Evolutionary conservation across 139 green algal genomes (phyloP).

Genomic region (Gonium pectorale): DNA sequence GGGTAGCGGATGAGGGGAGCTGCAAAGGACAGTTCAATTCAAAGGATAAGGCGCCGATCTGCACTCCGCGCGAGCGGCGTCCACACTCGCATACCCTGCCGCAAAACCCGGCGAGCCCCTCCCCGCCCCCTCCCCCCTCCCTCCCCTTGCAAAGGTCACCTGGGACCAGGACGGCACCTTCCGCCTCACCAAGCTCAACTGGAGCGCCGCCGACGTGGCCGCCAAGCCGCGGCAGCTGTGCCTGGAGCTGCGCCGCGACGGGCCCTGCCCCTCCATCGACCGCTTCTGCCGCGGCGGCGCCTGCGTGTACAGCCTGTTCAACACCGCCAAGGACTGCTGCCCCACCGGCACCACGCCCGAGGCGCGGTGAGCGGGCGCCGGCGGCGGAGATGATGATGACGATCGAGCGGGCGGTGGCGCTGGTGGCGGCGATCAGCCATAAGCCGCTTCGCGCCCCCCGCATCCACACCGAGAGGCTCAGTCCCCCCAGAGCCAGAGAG

Average conservation of each 20-base stretch:
- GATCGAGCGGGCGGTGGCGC: no score
- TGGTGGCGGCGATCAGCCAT: no score
- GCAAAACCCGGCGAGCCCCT: no score
- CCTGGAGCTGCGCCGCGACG: conserved; percentile 20
- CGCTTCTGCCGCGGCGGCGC: conserved; percentile 18
- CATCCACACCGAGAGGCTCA: no score
- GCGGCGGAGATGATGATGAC: no score
- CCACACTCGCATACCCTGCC: no score
- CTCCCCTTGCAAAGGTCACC: neutral
- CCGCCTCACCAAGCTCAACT: conserved; percentile 44
- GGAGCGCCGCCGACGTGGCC: neutral
- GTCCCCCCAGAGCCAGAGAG: no score
- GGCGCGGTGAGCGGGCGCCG: neutral
- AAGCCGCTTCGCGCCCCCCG: no score
- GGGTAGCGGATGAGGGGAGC: no score
- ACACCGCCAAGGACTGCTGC: neutral
- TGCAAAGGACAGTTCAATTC: no score
- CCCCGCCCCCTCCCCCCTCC: neutral
- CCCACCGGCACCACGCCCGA: conserved; percentile 8
- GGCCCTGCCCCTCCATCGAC: conserved; percentile 26
- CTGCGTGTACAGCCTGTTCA: conserved; percentile 17
- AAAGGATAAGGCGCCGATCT: no score
- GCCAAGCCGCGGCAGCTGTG: conserved; percentile 25
- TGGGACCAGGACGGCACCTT: conserved; percentile 41
- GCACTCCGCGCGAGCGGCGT: no score